Base-by-base conservation (phyloP, 495 filamentous ascomycete species). In the Geopyxis carbonaria region DNA sequence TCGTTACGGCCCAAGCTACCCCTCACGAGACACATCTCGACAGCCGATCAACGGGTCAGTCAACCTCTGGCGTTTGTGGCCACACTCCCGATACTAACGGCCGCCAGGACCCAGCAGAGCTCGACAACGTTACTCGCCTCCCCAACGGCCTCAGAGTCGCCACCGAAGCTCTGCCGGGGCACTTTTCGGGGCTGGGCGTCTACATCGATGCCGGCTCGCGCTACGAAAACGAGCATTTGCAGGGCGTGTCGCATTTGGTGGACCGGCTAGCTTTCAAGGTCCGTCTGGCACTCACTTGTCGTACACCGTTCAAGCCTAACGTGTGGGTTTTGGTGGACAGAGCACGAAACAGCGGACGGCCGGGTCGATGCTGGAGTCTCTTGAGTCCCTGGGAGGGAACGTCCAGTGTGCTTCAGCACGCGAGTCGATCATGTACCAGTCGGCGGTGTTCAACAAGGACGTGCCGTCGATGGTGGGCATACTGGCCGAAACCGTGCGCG, bases 351-450 rank as follows among this genome's bases (percentile, higher is more conserved):
- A 61, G 5, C 75, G 73, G 25, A 69, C 75, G 1, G 69, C 73
- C 29, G 85, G 93, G 59, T 63, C 91, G 46, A 92, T 95, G 74
- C 61, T 93, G 2, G 83, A 93, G 57, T 63, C 71, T 1, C 61
- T 93, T 1, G 87, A 94, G 56, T 74, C 72, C 2, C 65, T 99
- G 4, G 89, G 89, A 20, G 89, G 89, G 15, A 93, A 92, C 49
- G 82, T 95, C 43, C 86, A 94, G 61, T 95, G 89, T 57, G 84
- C 83, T 23, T 94, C 87, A 0, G 93, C 87, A 0, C 67, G 89
- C 28, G 89, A 99, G 57, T 83, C 85, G 15, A 70, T 99, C 55
- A 95, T 99, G 89, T 99, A 99, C 63, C 91, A 95, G 59, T 78
- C 83, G 4, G 91, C 89, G 24, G 94, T 83, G 38, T 99, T 99